Conservation (phyloP, 345 rosid species). For the Arabidopsis thaliana region DNA sequence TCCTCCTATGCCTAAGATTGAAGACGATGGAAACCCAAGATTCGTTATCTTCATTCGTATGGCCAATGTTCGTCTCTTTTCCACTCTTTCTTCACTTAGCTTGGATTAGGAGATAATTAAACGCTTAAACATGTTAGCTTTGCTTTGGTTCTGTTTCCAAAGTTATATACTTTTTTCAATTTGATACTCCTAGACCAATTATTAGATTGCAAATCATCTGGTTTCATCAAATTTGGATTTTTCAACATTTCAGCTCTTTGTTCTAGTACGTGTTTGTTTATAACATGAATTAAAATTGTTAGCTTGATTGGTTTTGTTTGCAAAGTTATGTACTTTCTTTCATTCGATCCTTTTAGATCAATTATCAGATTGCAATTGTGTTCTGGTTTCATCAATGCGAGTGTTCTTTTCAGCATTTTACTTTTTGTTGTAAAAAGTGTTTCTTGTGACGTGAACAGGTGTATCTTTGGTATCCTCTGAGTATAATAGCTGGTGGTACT, state of each 20-base stretch:
- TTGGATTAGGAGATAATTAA: background rate
- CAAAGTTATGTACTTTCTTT: background rate
- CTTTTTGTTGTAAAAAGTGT: conserved; percentile 1
- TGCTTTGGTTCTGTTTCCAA: background rate
- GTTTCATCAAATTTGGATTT: background rate
- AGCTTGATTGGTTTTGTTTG: background rate
- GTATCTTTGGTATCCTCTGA: conserved; percentile 91
- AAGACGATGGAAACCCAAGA: conserved; percentile 92
- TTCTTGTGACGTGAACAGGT: conserved; percentile 54
- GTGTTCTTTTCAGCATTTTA: background rate
- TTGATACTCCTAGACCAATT: background rate
- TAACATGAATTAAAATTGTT: background rate
- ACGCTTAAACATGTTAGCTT: background rate
- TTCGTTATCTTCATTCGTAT: conserved; percentile 89
- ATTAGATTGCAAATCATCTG: background rate
- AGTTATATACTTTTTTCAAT: background rate
- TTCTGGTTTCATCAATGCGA: background rate
- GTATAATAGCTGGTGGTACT: conserved; percentile 82
- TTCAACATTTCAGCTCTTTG: background rate
- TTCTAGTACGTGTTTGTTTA: background rate
- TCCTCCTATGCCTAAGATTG: conserved; percentile 87
- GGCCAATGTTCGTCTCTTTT: conserved; percentile 70
- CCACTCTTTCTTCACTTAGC: background rate
- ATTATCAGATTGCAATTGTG: background rate
- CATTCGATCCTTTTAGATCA: background rate